A percentile compares a stretch with the other conserved stretches of the same genome.
Conservation (phyloP, 139 green algal species). For the Choricystis sp. region DNA sequence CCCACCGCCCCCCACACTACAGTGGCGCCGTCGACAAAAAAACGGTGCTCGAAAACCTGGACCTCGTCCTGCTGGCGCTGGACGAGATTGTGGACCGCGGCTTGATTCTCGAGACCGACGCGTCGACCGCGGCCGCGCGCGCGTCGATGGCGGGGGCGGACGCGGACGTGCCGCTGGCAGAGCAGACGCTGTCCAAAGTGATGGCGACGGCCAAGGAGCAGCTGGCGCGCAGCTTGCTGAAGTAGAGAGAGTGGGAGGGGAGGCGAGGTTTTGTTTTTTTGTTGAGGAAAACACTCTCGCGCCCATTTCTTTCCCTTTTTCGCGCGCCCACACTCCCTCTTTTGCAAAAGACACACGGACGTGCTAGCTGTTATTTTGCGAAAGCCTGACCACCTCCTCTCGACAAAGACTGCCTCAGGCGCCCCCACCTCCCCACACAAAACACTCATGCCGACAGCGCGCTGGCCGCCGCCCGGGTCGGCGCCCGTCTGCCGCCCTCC, state of each 20-base stretch:
- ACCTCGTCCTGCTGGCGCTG: constrained; percentile 88
- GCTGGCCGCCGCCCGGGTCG: too few species aligned
- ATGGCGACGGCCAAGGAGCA: constrained; percentile 79
- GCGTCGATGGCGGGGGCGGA: constrained; percentile 86
- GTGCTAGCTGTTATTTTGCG: too few species aligned
- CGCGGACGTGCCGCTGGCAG: constrained; percentile 52
- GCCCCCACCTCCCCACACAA: too few species aligned
- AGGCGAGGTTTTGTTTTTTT: too few species aligned
- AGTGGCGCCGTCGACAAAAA: constrained; percentile 95
- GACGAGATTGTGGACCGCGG: constrained; percentile 93
- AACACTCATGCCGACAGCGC: too few species aligned
- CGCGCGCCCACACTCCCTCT: too few species aligned
- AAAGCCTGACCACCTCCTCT: too few species aligned
- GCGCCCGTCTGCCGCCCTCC: too few species aligned
- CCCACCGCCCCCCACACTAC: constrained; percentile 6
- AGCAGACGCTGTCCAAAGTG: constrained; percentile 76
- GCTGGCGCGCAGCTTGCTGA: constrained; percentile 68
- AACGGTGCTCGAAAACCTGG: constrained; percentile 96
- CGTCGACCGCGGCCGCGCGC: constrained; percentile 64
- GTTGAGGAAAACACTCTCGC: too few species aligned
- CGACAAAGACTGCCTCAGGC: too few species aligned
- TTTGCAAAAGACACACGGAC: too few species aligned
- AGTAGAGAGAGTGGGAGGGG: constrained; percentile 11
- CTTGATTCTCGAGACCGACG: constrained; percentile 95
- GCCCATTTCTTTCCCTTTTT: too few species aligned